A percentile compares a stretch with the other conserved stretches of the same genome.
These are phyloP conservation scores for Arthrobotrys musiformis DNA, from an alignment of 2,329 filamentous ascomycete species.

Conservation along the genomic window DNA sequence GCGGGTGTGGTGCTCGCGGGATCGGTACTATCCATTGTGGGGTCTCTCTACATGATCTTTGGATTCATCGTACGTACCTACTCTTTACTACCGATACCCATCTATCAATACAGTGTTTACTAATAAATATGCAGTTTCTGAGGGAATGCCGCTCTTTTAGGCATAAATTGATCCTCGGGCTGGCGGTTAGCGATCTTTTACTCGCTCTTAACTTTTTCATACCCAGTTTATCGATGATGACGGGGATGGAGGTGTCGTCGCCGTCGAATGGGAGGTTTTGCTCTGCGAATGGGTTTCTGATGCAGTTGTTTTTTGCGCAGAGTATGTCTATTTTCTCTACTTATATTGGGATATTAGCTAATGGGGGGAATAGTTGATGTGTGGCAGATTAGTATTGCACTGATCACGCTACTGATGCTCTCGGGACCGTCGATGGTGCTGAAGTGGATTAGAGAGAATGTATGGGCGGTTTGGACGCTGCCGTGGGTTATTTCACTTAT, in stretches of 20 bases:
- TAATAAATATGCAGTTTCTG: conserved; percentile 1
- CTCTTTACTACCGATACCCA: neutral
- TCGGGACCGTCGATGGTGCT: conserved; percentile 27
- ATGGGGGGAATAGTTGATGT: conserved; percentile 31
- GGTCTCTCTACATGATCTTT: conserved; percentile 47
- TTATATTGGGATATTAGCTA: neutral
- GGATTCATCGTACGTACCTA: conserved; percentile 32
- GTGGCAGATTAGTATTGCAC: conserved; percentile 42
- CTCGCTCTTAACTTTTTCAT: conserved; percentile 48
- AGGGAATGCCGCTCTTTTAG: conserved; percentile 35
- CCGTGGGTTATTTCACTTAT: conserved; percentile 41
- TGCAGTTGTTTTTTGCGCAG: conserved; percentile 47
- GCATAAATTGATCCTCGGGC: conserved; percentile 47
- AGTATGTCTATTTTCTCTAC: conserved; percentile 5
- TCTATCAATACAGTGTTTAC: neutral
- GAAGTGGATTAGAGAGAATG: conserved; percentile 43
- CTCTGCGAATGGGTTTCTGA: conserved; percentile 39
- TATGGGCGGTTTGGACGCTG: conserved; percentile 32
- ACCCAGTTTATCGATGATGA: conserved; percentile 36
- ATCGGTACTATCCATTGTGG: conserved; percentile 44
- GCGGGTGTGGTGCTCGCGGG: conserved; percentile 41
- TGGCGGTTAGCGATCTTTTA: conserved; percentile 36
- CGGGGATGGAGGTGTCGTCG: neutral
- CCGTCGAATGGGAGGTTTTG: conserved; percentile 30
- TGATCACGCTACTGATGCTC: conserved; percentile 34